Conservation (phyloP, 768 basidiomycete genomes). For the Nevesoporus exiguus region DNA sequence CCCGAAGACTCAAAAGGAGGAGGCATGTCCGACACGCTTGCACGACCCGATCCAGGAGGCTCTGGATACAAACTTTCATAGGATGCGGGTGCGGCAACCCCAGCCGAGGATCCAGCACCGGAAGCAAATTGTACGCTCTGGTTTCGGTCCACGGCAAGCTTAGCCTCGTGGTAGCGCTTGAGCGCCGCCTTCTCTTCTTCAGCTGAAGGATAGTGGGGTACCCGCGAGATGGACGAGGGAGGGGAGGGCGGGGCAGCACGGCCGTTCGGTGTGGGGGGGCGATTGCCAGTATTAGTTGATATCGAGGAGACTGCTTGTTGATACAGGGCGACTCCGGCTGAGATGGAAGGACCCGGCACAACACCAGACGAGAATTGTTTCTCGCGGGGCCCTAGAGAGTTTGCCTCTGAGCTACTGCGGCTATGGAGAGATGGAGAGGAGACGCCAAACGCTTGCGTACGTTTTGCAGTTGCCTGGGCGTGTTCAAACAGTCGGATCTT, state of each 20-base stretch:
- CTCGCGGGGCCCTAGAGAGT: constrained; percentile 16
- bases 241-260: constrained; percentile 31
- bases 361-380: constrained; percentile 14
- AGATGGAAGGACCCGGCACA: constrained; percentile 25
- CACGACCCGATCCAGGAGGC: constrained; percentile 23
- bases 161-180: constrained; percentile 65
- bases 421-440: constrained; percentile 24
- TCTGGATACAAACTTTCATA: constrained; percentile 62
- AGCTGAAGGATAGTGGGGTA: constrained; percentile 57
- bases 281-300: constrained; percentile 17
- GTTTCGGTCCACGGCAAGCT: constrained; percentile 61
- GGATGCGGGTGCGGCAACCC: constrained; percentile 45
- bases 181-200: constrained; percentile 75
- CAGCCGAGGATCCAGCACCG: constrained; percentile 13
- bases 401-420: constrained; percentile 29
- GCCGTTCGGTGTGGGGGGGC: constrained; percentile 16
- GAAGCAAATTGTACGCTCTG: constrained; percentile 38
- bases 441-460: constrained; percentile 46
- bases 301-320: constrained; percentile 44
- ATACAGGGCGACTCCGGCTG: constrained; percentile 44
- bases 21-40: constrained; percentile 38
- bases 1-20: constrained; percentile 50
- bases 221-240: constrained; percentile 23
- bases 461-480: constrained; percentile 63
- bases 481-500: constrained; percentile 66